Base-by-base conservation (phyloP, 1,139 yeast genomes). In the Ogataea hybrid region DNA sequence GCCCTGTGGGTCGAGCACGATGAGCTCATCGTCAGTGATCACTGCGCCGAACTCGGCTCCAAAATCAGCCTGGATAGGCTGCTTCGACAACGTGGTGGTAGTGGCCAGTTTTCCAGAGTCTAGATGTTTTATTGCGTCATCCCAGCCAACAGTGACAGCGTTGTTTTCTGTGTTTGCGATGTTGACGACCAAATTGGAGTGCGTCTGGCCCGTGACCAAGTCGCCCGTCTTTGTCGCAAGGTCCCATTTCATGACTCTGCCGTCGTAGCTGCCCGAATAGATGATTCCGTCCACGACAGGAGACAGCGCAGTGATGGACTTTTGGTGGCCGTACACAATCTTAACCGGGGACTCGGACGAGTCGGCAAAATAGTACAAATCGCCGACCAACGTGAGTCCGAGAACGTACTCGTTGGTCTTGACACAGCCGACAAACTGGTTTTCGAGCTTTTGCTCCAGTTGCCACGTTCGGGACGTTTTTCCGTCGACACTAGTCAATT, bases 211-310 rank as follows among this genome's bases (percentile, higher is more conserved):
- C 11, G 62, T 51, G 18, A 70, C 61, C 9, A 71, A 58, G 0
- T 62, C 54, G 4, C 77, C 67, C 2, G 49, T 51, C n/a, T 69
- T 71, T 1, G 61, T 54, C 1, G 59, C 48, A 3, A 65, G 39
- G 12, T 61, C 62, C 94, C 96, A 86, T 46, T 71, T 62, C 44
- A 75, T 65, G n/a, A 87, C 63, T 38, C 75, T 67, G 15, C 97
- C 97, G 61, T 90, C 96, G 42, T 86, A 79, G 12, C 92, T 81
- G n/a, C 96, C 97, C 5, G 94, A 76, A 49, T 64, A 67, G 2
- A 53, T 46, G 1, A 46, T 51, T 0, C 57, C 54, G 3, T 55
- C 61, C 1, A 62, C 57, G 10, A 55, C 51, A 5, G 69, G 57
- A 1, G 76, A 62, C 29, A 81, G 58, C 0, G 84, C 70, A 1